These are phyloP conservation scores for Spiraea crenata DNA, from an alignment of 331 rosid genomes.

Conservation along the genomic window DNA sequence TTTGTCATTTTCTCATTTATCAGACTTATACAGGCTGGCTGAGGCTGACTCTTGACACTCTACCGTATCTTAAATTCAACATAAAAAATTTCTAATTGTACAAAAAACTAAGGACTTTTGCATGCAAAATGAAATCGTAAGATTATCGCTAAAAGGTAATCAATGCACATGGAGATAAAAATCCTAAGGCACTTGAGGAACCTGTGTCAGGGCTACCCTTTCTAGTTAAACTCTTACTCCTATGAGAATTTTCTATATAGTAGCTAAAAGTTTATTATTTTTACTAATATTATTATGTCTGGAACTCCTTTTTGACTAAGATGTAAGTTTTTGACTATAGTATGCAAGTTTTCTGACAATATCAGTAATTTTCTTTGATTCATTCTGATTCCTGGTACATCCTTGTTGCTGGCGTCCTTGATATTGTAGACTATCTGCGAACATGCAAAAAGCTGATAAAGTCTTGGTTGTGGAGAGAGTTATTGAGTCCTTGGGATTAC, in stretches of 20 bases:
- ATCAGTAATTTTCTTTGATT: slow-evolving; percentile 5
- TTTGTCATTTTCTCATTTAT: slow-evolving; percentile 6
- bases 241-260: neutral
- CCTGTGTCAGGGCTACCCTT: neutral
- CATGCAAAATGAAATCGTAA: neutral
- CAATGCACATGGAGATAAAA: neutral
- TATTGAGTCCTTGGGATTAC: slow-evolving; percentile 72
- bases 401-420: slow-evolving; percentile 19
- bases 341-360: slow-evolving; percentile 13
- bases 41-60: neutral
- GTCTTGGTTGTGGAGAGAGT: slow-evolving; percentile 80
- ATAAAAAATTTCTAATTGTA: neutral
- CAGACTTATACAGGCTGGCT: slow-evolving; percentile 12
- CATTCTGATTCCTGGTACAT: slow-evolving; percentile 18
- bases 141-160: neutral
- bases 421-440: slow-evolving; percentile 54
- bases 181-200: neutral
- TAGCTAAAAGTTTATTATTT: neutral
- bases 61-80: neutral
- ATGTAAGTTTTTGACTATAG: neutral
- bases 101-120: neutral
- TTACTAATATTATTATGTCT: neutral
- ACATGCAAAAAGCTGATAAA: slow-evolving; percentile 76
- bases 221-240: no score
- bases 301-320: neutral